Base-by-base conservation (phyloP, 331 rosid genomes). In the Malus hybrid region DNA sequence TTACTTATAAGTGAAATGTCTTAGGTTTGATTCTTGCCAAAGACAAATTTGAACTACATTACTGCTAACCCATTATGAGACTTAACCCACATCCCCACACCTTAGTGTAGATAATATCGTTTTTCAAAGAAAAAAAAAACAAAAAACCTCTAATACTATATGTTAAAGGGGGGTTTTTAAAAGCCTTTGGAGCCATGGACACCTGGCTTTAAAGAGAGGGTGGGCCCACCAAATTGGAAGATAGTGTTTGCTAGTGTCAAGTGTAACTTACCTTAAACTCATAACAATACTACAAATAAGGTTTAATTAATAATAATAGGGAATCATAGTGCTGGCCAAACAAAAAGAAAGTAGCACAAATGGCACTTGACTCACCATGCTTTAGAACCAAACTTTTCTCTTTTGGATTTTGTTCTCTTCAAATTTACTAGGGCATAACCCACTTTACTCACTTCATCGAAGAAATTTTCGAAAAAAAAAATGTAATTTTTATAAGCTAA, bases 71-170 rank as follows among this genome's bases (percentile, higher is more conserved):
- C 12, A 39, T 9, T 39, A 0, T 39, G 44, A 39, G 0, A 9
- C 44, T 39, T 39, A 39, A 39, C 12, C 0, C 0, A 39, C 0
- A 0, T 9, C 4, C 1, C 4, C 4, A 39, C 4, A 9, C 0
- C 12, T 39, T 39, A 39, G 4, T 39, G 0, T 39, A 39, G 4
- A 39, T 39, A 39, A 39, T 39, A 39, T 9, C 0, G 4, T 39
- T 39, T 36, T 36, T 36, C 11, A 28, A 28, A 28, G 29, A 36
- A 36, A 39, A 7, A 33, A 1, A 39, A 39, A 39, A 39, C 2
- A 36, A 36, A 36, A 36, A 39, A 39, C 44, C 4, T 39, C 12
- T n/a, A 34, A 33, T 66, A 36, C 7, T 4, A 39, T 20, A 39
- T 66, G 16, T 66, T 12, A 36, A 13, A 7, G 30, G 56, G 30